Evolutionary conservation across 2,329 filamentous ascomycete species (phyloP).

Genomic region (Pseudopyrenochaeta lycopersici): DNA sequence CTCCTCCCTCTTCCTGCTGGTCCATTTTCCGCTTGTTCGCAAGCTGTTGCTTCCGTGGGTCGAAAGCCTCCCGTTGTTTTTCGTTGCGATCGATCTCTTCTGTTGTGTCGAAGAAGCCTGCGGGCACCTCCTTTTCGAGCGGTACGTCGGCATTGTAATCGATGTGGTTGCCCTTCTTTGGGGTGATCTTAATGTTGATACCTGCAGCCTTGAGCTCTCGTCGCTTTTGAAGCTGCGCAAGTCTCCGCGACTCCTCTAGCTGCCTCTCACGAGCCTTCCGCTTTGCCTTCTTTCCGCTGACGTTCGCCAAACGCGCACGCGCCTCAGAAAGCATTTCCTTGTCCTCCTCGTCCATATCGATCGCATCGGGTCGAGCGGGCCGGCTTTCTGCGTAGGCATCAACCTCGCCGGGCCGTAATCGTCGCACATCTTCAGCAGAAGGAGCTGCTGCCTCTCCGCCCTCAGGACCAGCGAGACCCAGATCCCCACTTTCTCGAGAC

Average conservation of each 20-base stretch:
- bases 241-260: constrained; percentile 88
- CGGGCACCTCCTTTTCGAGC: constrained; percentile 89
- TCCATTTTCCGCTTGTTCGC: constrained; percentile 94
- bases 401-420: constrained; percentile 88
- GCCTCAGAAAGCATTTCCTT: constrained; percentile 99
- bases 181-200: constrained; percentile 96
- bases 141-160: constrained; percentile 99
- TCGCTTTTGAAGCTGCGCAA: constrained; percentile 92
- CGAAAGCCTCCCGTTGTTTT: constrained; percentile 81
- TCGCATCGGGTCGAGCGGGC: constrained; percentile 92
- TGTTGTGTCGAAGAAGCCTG: constrained; percentile 91
- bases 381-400: constrained; percentile 98
- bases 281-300: constrained; percentile 99
- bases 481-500: constrained; percentile 79
- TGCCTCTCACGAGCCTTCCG: constrained; percentile 95
- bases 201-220: constrained; percentile 96
- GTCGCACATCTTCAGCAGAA: constrained; percentile 89
- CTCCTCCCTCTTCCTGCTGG: constrained; percentile 79
- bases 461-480: constrained; percentile 84
- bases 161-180: constrained; percentile 94
- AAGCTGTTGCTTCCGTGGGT: constrained; percentile 90
- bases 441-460: constrained; percentile 88
- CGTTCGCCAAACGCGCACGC: constrained; percentile 93
- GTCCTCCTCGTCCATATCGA: constrained; percentile 98
- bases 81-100: constrained; percentile 87